Evolutionary conservation across 2,329 filamentous ascomycete genomes (phyloP).

Genomic region (Bipolaris gigantea): DNA sequence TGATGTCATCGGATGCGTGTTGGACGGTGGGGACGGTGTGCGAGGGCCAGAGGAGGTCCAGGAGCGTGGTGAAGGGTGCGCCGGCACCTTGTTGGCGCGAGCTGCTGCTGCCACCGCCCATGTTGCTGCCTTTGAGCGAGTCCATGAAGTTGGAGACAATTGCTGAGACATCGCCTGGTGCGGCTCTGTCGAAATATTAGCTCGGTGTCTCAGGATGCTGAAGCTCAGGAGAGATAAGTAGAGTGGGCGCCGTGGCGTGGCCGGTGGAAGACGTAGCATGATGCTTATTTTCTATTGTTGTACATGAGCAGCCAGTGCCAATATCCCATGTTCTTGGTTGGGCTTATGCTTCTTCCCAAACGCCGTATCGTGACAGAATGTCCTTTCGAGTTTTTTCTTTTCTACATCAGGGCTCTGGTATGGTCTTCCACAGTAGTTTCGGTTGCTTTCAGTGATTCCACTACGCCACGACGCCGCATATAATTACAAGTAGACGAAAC

Average conservation of each 20-base stretch:
- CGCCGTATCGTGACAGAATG: constrained; percentile 35
- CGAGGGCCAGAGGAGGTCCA: constrained; percentile 78
- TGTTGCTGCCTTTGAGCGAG: constrained; percentile 66
- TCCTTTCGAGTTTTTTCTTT: constrained; percentile 18
- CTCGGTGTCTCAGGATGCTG: constrained; percentile 6
- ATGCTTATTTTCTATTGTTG: constrained; percentile 43
- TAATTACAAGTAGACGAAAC: constrained; percentile 55
- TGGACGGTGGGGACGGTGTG: constrained; percentile 79
- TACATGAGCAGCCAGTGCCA: constrained; percentile 35
- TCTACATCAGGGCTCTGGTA: constrained; percentile 15
- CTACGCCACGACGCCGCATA: constrained; percentile 42
- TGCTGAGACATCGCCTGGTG: constrained; percentile 69
- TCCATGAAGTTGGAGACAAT: constrained; percentile 87
- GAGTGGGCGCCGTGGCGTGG: constrained; percentile 36
- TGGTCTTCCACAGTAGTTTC: constrained; percentile 24
- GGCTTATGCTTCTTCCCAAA: constrained; percentile 31
- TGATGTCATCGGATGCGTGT: constrained; percentile 62
- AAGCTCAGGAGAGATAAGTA: constrained; percentile 10
- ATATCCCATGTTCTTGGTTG: constrained; percentile 22
- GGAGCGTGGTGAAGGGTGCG: constrained; percentile 77
- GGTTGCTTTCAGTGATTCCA: constrained; percentile 31
- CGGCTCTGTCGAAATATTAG: constrained; percentile 44
- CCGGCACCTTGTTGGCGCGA: constrained; percentile 43
- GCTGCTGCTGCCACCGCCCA: constrained; percentile 35
- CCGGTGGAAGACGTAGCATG: constrained; percentile 29